Evolutionary conservation across 1,284 basidiomycete genomes (phyloP).

Genomic region (Malassezia equina): DNA sequence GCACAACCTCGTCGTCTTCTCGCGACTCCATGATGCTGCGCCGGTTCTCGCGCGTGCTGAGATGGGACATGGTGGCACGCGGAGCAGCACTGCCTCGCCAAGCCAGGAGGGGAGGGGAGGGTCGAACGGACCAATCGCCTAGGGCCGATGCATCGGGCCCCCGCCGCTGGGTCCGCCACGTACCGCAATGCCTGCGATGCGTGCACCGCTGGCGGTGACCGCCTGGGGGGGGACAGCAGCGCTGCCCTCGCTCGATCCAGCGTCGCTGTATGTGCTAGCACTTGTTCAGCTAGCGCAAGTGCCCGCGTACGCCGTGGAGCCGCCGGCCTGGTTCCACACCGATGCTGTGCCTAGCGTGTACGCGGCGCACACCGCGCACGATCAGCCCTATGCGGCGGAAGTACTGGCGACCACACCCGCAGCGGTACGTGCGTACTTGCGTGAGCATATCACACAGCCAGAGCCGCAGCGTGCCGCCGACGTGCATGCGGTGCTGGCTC

Average conservation of each 20-base stretch:
- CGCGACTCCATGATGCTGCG: neutral
- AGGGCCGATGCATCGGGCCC: neutral
- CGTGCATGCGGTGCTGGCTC: slow-evolving; percentile 21
- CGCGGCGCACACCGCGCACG: neutral
- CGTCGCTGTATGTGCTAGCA: slow-evolving; percentile 28
- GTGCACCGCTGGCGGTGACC: slow-evolving; percentile 11
- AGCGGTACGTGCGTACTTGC: slow-evolving; percentile 18
- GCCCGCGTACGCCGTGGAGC: slow-evolving; percentile 15
- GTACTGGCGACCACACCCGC: slow-evolving; percentile 20
- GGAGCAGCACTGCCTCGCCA: neutral
- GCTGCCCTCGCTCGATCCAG: slow-evolving; percentile 29
- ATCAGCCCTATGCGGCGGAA: slow-evolving; percentile 1
- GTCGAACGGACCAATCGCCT: neutral
- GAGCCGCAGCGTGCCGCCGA: slow-evolving; percentile 8
- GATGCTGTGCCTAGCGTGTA: slow-evolving; percentile 26
- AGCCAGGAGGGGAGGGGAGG: neutral
- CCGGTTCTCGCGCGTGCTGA: slow-evolving; percentile 4
- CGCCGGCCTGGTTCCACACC: slow-evolving; percentile 20
- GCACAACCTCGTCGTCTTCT: neutral
- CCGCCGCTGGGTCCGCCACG: neutral
- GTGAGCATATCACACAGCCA: neutral
- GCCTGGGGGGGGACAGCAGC: slow-evolving; percentile 7
- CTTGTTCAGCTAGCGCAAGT: slow-evolving; percentile 22
- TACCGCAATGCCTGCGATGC: slow-evolving; percentile 2
- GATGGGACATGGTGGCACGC: neutral